These are phyloP conservation scores for Yamadazyma diospyri DNA, from an alignment of 1,139 yeast species.

Conservation along the genomic window DNA sequence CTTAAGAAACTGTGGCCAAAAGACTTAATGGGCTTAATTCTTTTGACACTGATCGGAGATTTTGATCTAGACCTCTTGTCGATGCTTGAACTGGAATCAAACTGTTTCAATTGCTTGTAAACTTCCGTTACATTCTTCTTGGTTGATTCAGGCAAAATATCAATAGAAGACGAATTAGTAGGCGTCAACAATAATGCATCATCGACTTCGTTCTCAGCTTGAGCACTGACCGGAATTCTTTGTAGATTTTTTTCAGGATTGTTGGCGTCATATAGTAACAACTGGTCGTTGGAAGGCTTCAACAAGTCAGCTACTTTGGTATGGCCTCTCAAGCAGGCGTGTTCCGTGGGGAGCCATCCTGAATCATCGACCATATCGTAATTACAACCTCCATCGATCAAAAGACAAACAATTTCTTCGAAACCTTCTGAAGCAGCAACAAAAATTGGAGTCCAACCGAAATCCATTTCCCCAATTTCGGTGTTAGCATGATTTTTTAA, in stretches of 20 bases:
- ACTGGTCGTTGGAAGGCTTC: conserved; percentile 37
- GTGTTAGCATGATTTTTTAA: conserved; percentile 59
- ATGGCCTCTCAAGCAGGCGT: conserved; percentile 90
- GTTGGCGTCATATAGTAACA: conserved; percentile 39
- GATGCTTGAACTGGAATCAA: conserved; percentile 17
- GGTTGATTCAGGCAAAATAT: conserved; percentile 39
- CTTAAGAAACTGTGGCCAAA: conserved; percentile 80
- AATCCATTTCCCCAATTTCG: conserved; percentile 72
- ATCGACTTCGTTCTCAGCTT: conserved; percentile 11
- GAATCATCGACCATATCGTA: conserved; percentile 68
- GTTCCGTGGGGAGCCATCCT: conserved; percentile 98
- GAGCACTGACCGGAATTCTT: conserved; percentile 21
- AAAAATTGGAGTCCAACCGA: conserved; percentile 95
- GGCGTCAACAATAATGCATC: conserved; percentile 16
- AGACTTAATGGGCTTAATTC: conserved; percentile 61
- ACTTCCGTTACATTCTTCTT: conserved; percentile 35
- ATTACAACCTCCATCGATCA: conserved; percentile 53
- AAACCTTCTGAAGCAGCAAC: conserved; percentile 89
- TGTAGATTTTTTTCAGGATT: conserved; percentile 37
- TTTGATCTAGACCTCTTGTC: conserved; percentile 21
- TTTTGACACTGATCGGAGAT: conserved; percentile 26
- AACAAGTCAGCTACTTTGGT: conserved; percentile 63
- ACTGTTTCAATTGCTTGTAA: conserved; percentile 37
- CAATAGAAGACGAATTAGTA: conserved; percentile 26
- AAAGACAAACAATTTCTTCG: conserved; percentile 49